Percentiles rank a stretch among this genome's conserved stretches.
Evolutionary conservation across 2,329 filamentous ascomycete genomes (phyloP).

Genomic region (Aspergillus jensenii): DNA sequence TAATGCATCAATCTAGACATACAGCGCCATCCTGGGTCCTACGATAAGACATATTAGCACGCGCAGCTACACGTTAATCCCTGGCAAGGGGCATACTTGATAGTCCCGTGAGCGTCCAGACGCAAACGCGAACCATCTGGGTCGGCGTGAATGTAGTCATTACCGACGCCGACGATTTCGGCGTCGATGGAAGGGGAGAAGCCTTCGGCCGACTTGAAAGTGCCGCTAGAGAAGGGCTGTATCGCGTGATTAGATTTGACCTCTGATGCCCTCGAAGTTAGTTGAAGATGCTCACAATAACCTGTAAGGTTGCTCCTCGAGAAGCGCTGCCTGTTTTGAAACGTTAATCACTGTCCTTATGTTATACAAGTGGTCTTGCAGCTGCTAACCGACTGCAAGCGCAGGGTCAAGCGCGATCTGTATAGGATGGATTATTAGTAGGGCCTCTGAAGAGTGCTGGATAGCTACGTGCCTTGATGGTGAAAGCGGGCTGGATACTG

Average conservation of each 20-base stretch:
- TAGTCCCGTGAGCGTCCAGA: constrained; percentile 40
- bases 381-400: constrained; percentile 30
- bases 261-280: background rate
- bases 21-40: constrained; percentile 36
- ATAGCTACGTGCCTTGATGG: constrained; percentile 30
- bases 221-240: constrained; percentile 40
- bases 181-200: constrained; percentile 40
- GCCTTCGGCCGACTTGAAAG: constrained; percentile 34
- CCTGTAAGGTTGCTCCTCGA: constrained; percentile 33
- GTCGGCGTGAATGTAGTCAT: constrained; percentile 45
- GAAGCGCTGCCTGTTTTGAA: constrained; percentile 35
- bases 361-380: background rate
- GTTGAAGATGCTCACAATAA: constrained; percentile 31
- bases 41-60: background rate
- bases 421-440: background rate
- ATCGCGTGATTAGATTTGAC: background rate
- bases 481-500: constrained; percentile 41
- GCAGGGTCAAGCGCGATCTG: constrained; percentile 35
- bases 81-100: constrained; percentile 30
- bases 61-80: background rate
- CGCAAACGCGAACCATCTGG: constrained; percentile 40
- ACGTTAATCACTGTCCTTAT: background rate
- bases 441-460: background rate
- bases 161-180: constrained; percentile 37
- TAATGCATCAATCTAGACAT: constrained; percentile 10